phyloP scores from a whole-genome alignment of 192 early-diverging fungal species.

The Coemansia sp. region DNA sequence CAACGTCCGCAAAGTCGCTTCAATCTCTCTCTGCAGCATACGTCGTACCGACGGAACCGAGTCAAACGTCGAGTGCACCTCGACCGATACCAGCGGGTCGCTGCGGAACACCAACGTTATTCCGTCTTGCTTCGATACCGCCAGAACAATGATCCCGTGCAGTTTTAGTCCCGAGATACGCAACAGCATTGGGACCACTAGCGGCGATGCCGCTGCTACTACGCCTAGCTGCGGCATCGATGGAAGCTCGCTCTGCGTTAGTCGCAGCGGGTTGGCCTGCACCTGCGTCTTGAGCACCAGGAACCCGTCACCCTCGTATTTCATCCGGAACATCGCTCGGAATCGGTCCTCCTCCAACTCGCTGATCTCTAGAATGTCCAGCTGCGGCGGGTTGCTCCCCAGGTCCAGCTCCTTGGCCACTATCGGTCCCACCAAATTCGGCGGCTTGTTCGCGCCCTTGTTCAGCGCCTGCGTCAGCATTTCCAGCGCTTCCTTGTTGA shows the following conservation, averaged over 20 bases:
- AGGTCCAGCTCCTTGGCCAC: slow-evolving; percentile 90
- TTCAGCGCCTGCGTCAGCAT: slow-evolving; percentile 91
- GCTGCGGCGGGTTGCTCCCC: slow-evolving; percentile 92
- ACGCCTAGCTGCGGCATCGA: slow-evolving; percentile 66
- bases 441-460: slow-evolving; percentile 85
- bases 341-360: slow-evolving; percentile 94
- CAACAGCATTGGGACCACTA: slow-evolving; percentile 95
- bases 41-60: slow-evolving; percentile 81
- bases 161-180: slow-evolving; percentile 86
- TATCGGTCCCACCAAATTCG: slow-evolving; percentile 91
- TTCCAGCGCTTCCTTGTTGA: slow-evolving; percentile 81
- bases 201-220: slow-evolving; percentile 87
- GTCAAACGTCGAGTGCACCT: slow-evolving; percentile 97
- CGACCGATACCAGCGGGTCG: slow-evolving; percentile 90
- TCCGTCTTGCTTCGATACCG: slow-evolving; percentile 90
- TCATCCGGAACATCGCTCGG: slow-evolving; percentile 93
- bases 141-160: slow-evolving; percentile 89
- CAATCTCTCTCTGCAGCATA: slow-evolving; percentile 89
- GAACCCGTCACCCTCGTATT: slow-evolving; percentile 90
- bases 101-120: slow-evolving; percentile 97
- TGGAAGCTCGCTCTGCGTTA: slow-evolving; percentile 58
- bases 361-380: slow-evolving; percentile 97
- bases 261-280: slow-evolving; percentile 62
- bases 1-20: slow-evolving; percentile 81
- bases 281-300: slow-evolving; percentile 91